Evolutionary conservation across 192 early-diverging fungal species (phyloP), one percentile per base, ranked within the genome.

Genomic region (Rhizophagus prolifer): DNA sequence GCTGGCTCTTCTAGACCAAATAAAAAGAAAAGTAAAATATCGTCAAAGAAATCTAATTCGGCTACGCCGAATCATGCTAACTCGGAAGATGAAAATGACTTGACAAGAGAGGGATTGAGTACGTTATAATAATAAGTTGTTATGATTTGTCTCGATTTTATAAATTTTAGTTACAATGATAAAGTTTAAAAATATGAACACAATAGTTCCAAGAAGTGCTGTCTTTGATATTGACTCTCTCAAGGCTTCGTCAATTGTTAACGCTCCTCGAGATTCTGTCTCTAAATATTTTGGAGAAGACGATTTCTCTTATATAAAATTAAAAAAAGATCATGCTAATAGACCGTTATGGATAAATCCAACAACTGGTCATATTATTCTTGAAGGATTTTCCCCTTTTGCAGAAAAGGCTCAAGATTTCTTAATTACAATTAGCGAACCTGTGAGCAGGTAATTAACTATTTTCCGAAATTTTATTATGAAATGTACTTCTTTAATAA

Each of bases 341-440:
- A 90, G 98, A 28, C 98, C 98, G 25, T 85, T 99, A 25, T 98
- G 93, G 92, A 95, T 98, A 71, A 91, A 88, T 79, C 91, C 89
- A 64, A 87, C 89, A 31, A 92, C 86, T 83, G 90, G 92, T 5
- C 87, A 92, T 60, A 94, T 99, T 74, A 94, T 95, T 59, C 86
- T 99, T 1, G 98, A 99, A 86, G 94, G 94, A 16, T 99, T 99
- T 69, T 98, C 96, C 9, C 95, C 96, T 7, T 96, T 98, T 78
- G 91, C 96, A 10, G 94, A 96, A 74, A 93, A 96, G 77, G 97
- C 97, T 0, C 93, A 95, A 63, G 98, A 99, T 86, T 96, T 98
- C 80, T 81, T 98, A 19, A 94, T 96, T 61, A 92, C 97, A 21
- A 95, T 99, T 71, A 93, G 95, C 66, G 98, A 99, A 79, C 98